Evolutionary conservation across 164 flowering plant genomes (phyloP).

Genomic region (Paratinospora sagittata): DNA sequence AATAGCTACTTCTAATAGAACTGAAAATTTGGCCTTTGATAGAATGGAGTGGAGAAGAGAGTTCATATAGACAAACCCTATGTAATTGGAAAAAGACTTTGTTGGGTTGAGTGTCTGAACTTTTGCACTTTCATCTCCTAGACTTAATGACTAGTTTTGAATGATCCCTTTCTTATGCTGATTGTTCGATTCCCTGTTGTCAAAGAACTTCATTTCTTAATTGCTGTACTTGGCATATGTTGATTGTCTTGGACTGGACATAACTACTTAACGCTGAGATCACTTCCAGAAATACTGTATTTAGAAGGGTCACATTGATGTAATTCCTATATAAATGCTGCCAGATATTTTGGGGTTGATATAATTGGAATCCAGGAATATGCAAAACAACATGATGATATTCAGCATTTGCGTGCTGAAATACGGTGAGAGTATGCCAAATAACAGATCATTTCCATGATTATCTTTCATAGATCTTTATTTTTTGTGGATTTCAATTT

Average conservation of each 20-base stretch:
- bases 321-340: constrained; percentile 34
- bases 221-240: neutral
- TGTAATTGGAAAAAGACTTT: too few relatives aligned
- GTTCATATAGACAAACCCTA: too few relatives aligned
- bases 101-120: too few relatives aligned
- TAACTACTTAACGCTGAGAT: neutral
- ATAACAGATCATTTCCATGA: neutral
- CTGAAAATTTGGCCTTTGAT: too few relatives aligned
- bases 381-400: constrained; percentile 56
- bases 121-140: neutral
- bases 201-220: neutral
- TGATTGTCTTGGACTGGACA: neutral
- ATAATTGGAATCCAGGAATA: constrained; percentile 67
- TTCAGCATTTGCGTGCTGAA: constrained; percentile 82
- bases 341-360: constrained; percentile 86
- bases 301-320: neutral
- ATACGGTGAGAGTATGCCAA: constrained; percentile 53
- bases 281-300: neutral
- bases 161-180: neutral
- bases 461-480: neutral
- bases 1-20: too few relatives aligned
- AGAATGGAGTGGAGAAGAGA: too few relatives aligned
- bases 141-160: neutral
- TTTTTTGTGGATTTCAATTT: neutral
- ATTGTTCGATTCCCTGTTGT: neutral